Base-by-base conservation (phyloP, 805 yeast species). In the Yamadazyma philogaea region DNA sequence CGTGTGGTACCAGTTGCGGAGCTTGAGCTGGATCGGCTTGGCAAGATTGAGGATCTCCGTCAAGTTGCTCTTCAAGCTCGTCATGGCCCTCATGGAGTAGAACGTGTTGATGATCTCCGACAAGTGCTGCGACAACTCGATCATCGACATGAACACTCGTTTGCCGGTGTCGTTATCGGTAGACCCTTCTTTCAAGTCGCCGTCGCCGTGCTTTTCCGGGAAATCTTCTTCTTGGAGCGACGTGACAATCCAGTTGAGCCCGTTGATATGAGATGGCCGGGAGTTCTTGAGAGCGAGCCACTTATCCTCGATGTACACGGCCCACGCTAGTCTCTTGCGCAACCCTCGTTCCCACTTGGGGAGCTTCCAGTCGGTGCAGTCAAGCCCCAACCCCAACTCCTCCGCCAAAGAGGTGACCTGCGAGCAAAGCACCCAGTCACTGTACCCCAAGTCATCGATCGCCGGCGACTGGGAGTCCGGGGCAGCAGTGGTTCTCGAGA, bases 321-420 rank as follows among this genome's bases (percentile, higher is more conserved):
- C 97, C 98, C 99, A 91, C 0, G 97, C 96, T 37, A 91, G 64
- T 45, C 98, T 72, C 52, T 87, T 78, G 40, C 99, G 73, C 37
- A 91, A 65, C 5, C 95, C 95, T 39, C 95, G 73, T 57, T 91
- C 99, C 98, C 98, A 93, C 53, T 84, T 82, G 0, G 98, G 98
- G 27, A 91, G 65, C 54, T 85, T 82, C 99, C 99, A 91, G 49
- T 76, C 78, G 44, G 84, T 81, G 55, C 97, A 90, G 56, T 90
- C 91, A n/a, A 87, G 70, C 0, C 96, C 96, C 8, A 91, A 68
- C 0, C 98, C 97, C 14, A 91, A 68, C 52, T 91, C 96, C 61
- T 91, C 96, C 0, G 96, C 82, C 15, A 90, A 63, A 0, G 95
- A 84, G 5, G 87, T 90, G 17, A 91, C 87, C 50, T 87, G 95